Evolutionary conservation across 768 basidiomycete species (phyloP), one percentile per base, ranked within the genome.

Genomic region (Boletus sensibilis): DNA sequence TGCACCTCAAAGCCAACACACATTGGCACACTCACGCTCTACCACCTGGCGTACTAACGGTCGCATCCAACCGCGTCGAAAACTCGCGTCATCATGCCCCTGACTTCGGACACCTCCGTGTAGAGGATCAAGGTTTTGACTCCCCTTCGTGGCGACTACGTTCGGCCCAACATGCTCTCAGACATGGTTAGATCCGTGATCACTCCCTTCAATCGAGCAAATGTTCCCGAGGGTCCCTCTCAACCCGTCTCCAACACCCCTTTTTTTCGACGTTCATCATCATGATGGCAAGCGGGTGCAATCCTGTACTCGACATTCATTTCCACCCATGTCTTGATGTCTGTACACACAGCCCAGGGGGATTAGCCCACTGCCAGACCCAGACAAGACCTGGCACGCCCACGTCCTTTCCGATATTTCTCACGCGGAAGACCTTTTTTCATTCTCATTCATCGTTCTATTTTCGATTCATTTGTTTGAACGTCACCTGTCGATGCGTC

Each of bases 81-180:
- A 29, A 29, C 27, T 8, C 27, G 6, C 27, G 27, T 13, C 40
- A 41, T 41, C 40, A 41, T 6, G 12, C 10, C 20, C 1, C 12
- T 14, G 20, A 37, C 8, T 8, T 37, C 35, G 7, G 48, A 23
- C 23, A 50, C 21, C 48, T 21, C 37, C 49, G 8, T 21, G 25
- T 40, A 40, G 21, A 23, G 29, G 20, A 31, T 53, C 37, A 25
- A 41, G 6, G 12, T 57, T 46, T 31, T 10, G 20, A 29, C 41
- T 18, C 5, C 29, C 11, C 55, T 37, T 47, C 9, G 54, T 57
- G 56, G 55, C 56, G 45, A 23, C 55, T 38, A 57, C 56, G 39
- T 57, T 57, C 1, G 33, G n/a, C 13, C 21, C 18, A 5, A 3
- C 13, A 20, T 21, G 16, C 27, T 45, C 39, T 13, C 13, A 29